A percentile compares a stretch with the other conserved stretches of the same genome.
Evolutionary conservation across 2,329 filamentous ascomycete genomes (phyloP).

Genomic region (Amauroascus verrucosus): DNA sequence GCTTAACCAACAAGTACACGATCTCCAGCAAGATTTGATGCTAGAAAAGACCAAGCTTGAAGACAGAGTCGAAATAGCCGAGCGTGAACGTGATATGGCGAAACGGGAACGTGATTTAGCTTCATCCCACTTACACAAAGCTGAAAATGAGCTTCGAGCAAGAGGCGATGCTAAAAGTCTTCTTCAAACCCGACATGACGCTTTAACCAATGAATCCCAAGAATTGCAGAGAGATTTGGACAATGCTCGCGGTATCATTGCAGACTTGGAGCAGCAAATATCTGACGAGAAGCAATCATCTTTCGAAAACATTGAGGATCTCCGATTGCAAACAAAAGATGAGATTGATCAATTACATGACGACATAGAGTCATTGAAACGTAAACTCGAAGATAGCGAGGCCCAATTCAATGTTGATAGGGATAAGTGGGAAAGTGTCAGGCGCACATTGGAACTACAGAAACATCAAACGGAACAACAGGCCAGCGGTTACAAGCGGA

Average conservation of each 20-base stretch:
- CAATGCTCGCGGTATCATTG: constrained; percentile 34
- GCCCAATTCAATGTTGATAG: constrained; percentile 60
- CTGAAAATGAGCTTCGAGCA: constrained; percentile 50
- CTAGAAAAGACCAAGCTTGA: constrained; percentile 31
- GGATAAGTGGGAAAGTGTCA: constrained; percentile 62
- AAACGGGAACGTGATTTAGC: constrained; percentile 35
- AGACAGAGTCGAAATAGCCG: constrained; percentile 36
- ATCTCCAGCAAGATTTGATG: constrained; percentile 31
- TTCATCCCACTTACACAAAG: constrained; percentile 43
- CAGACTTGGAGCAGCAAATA: constrained; percentile 41
- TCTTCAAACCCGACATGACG: constrained; percentile 58
- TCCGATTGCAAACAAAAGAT: constrained; percentile 45
- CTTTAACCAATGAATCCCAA: constrained; percentile 54
- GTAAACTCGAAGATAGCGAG: constrained; percentile 58
- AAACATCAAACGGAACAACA: constrained; percentile 58
- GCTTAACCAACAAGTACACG: constrained; percentile 31
- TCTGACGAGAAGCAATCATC: constrained; percentile 48
- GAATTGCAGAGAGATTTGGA: constrained; percentile 56
- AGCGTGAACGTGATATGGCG: constrained; percentile 38
- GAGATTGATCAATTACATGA: constrained; percentile 47
- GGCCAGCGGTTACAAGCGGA: constrained; percentile 56
- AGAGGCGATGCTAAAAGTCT: constrained; percentile 55
- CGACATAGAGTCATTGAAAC: constrained; percentile 52
- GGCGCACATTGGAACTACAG: constrained; percentile 54
- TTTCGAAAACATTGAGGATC: constrained; percentile 50